Base-by-base conservation (phyloP, 108 stramenopile genomes). In the Poteriospumella lacustris region DNA sequence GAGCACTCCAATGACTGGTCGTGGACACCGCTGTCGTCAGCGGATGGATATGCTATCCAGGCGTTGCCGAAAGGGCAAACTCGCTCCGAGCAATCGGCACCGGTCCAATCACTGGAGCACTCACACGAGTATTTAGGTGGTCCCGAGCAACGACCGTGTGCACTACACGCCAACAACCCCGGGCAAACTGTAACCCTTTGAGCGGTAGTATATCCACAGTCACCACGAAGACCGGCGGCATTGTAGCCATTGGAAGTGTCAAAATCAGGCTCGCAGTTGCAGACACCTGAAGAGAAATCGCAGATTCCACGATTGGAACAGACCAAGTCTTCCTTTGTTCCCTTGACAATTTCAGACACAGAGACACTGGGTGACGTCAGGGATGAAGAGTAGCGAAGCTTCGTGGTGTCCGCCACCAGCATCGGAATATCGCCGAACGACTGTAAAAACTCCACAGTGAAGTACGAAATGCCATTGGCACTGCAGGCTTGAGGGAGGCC, bases 1-100 rank as follows among this genome's bases (percentile, higher is more conserved):
- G 80, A 82, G 83, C 89, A 90, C 62, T 88, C 87, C 0, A 58
- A 79, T 29, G 29, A 44, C 12, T 39, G 26, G 36, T 39, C 38
- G 52, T 85, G 85, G 78, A 87, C 88, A 42, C 85, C 88, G 15
- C 24, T 39, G 43, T 88, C 39, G 26, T 78, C 78, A 2, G 87
- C 70, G 0, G 64, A 38, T 15, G 88, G 82, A 31, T 40, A 36
- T 62, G 82, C 85, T 64, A 87, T 85, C 88, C 88, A 89, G 24
- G 88, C 81, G 42, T 72, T 79, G 1, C 82, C 85, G 24, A 29
- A 44, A 2, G 87, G 81, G 82, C 88, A 88, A 15, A 42, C 76
- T 56, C 88, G 83, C 64, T 86, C 59, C n/a, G 89, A 83, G 81
- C 92, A 93, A 70, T 92, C 92, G 0, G 89, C 86, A 3, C 90